Evolutionary conservation across 1,284 basidiomycete genomes (phyloP).

Genomic region (Cryptococcus sp.): DNA sequence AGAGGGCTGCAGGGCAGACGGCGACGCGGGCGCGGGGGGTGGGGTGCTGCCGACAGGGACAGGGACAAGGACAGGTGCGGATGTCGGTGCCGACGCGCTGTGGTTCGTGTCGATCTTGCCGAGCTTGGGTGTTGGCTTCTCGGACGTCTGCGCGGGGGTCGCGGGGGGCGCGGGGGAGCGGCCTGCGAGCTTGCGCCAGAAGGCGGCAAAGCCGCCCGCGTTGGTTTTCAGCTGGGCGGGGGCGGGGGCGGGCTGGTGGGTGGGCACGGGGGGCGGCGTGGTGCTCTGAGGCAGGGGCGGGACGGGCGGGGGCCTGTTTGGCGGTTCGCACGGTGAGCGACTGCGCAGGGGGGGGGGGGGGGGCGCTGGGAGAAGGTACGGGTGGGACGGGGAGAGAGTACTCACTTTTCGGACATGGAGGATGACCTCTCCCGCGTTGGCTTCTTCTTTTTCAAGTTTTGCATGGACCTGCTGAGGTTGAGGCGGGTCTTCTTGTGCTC

Average conservation of each 20-base stretch:
- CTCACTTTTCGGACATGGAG: constrained; percentile 14
- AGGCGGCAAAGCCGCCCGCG: constrained; percentile 27
- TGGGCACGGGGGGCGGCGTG: too few relatives aligned
- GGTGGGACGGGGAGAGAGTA: not conserved
- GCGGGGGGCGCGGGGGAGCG: constrained; percentile 14
- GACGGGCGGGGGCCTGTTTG: not conserved
- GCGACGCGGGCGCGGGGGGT: too few relatives aligned
- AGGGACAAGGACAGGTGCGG: too few relatives aligned
- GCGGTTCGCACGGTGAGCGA: constrained; percentile 6
- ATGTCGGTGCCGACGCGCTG: too few relatives aligned
- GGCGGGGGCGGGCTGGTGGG: constrained; percentile 6
- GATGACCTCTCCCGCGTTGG: constrained; percentile 7
- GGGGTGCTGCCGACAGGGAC: too few relatives aligned
- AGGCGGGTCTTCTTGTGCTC: constrained; percentile 10
- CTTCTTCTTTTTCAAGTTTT: constrained; percentile 17
- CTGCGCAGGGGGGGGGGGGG: constrained; percentile 8
- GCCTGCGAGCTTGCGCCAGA: constrained; percentile 31
- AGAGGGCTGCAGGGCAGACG: too few relatives aligned
- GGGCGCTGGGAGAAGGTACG: not conserved
- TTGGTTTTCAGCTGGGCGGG: not conserved
- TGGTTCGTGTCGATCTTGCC: too few relatives aligned
- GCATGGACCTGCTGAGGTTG: constrained; percentile 19
- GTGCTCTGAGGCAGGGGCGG: constrained; percentile 1
- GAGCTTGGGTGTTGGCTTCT: constrained; percentile 7
- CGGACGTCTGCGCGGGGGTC: too few relatives aligned